Evolutionary conservation across 371 early-diverging fungal genomes (phyloP).

Genomic region (Zychaea mexicana): DNA sequence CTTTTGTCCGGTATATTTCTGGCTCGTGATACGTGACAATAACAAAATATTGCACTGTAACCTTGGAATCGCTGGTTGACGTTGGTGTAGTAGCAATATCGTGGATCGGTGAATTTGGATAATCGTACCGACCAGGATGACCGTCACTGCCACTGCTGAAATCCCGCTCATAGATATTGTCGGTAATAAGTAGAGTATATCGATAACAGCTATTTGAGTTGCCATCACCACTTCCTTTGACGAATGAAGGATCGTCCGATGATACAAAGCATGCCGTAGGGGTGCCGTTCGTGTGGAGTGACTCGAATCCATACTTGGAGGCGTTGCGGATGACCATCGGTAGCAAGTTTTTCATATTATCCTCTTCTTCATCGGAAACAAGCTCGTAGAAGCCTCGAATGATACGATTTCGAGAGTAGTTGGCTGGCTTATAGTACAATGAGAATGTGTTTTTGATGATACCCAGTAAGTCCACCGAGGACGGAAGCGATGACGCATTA

Average conservation of each 20-base stretch:
- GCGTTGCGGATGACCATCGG: constrained; percentile 72
- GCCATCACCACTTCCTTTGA: not conserved
- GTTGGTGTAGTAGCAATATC: not conserved
- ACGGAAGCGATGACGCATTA: constrained; percentile 33
- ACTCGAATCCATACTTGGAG: constrained; percentile 58
- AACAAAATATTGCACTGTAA: constrained; percentile 37
- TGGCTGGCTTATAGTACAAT: constrained; percentile 60
- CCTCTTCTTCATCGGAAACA: constrained; percentile 18
- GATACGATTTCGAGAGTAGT: constrained; percentile 67
- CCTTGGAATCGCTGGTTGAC: constrained; percentile 1
- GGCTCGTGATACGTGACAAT: constrained; percentile 33
- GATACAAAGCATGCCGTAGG: constrained; percentile 42
- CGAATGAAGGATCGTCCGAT: constrained; percentile 33
- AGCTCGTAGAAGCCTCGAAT: constrained; percentile 49
- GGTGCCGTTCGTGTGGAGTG: constrained; percentile 19
- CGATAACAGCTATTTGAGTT: constrained; percentile 18
- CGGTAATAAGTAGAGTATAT: constrained; percentile 1
- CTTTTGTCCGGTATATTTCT: constrained; percentile 8
- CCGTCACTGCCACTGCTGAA: not conserved
- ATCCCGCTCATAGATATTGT: not conserved
- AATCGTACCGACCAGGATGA: not conserved
- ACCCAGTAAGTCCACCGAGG: constrained; percentile 59
- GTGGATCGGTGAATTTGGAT: not conserved
- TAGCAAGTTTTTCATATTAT: constrained; percentile 46
- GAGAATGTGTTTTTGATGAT: constrained; percentile 63